Percentiles rank a stretch among this genome's conserved stretches.
Conservation (phyloP, 208 protist species). For the Trypanosoma vivax region DNA sequence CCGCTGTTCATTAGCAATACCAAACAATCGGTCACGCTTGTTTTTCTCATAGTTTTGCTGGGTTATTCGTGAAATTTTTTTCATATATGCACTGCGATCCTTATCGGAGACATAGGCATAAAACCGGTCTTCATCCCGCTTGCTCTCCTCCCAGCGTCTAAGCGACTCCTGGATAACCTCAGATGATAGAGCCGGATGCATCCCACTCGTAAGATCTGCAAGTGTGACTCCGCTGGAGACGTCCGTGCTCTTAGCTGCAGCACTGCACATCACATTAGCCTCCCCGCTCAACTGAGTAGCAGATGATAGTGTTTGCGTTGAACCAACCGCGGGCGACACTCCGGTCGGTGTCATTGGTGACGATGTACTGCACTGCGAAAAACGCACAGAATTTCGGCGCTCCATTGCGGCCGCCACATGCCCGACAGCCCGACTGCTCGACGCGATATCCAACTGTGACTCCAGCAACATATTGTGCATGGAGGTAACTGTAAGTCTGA, state of each 20-base stretch:
- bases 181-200: background rate
- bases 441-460: slow-evolving; percentile 18
- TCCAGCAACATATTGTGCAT: slow-evolving; percentile 21
- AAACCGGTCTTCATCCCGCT: slow-evolving; percentile 34
- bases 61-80: slow-evolving; percentile 54
- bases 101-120: slow-evolving; percentile 55
- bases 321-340: background rate
- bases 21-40: slow-evolving; percentile 34
- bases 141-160: slow-evolving; percentile 30
- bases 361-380: background rate
- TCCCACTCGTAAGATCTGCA: slow-evolving; percentile 1
- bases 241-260: background rate
- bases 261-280: too few relatives aligned
- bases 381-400: slow-evolving; percentile 4
- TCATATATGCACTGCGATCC: slow-evolving; percentile 48
- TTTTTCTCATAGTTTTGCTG: slow-evolving; percentile 49
- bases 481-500: slow-evolving; percentile 15
- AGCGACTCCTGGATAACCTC: slow-evolving; percentile 13
- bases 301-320: background rate
- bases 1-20: slow-evolving; percentile 57
- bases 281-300: background rate
- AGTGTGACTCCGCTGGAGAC: slow-evolving; percentile 2
- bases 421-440: slow-evolving; percentile 8
- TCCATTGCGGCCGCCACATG: slow-evolving; percentile 18
- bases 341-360: background rate